A percentile compares a stretch with the other conserved stretches of the same genome.
Evolutionary conservation across 371 early-diverging fungal genomes (phyloP).

Genomic region (Mortierella sp.): DNA sequence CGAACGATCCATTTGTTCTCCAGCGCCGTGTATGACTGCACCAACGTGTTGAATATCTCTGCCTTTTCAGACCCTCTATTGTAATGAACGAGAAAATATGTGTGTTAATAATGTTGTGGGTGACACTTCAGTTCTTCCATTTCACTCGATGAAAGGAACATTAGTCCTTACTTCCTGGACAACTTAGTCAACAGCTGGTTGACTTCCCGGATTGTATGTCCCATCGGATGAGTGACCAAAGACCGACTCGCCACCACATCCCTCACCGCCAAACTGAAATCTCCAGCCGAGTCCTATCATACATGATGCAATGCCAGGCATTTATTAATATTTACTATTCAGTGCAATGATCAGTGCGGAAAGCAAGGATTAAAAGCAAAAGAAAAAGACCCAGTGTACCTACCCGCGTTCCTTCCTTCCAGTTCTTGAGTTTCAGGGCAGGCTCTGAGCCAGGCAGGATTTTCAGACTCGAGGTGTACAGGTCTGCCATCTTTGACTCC

Average conservation of each 20-base stretch:
- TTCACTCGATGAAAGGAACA: neutral
- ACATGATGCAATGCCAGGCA: neutral
- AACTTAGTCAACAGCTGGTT: conserved; percentile 51
- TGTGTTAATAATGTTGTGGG: neutral
- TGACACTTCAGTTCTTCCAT: too few species aligned
- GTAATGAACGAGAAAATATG: neutral
- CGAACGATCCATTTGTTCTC: conserved; percentile 85
- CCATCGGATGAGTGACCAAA: conserved; percentile 41
- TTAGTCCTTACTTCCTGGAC: conserved; percentile 27
- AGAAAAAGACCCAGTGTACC: conserved; percentile 30
- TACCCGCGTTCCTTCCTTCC: conserved; percentile 65
- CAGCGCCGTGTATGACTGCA: conserved; percentile 68
- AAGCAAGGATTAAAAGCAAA: neutral
- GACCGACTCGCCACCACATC: conserved; percentile 50
- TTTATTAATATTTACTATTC: neutral
- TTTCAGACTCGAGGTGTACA: conserved; percentile 72
- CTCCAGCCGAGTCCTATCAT: conserved; percentile 45
- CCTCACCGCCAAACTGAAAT: conserved; percentile 48
- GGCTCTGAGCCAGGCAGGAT: conserved; percentile 65
- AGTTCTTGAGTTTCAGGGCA: conserved; percentile 70
- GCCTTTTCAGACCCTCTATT: conserved; percentile 56
- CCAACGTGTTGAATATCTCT: conserved; percentile 65
- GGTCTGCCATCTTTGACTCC: conserved; percentile 74
- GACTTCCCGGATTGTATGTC: conserved; percentile 64
- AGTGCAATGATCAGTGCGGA: neutral